A percentile compares a stretch with the other conserved stretches of the same genome.
phyloP scores from a whole-genome alignment of 129 eudicot genomes.

The Smallanthus sonchifolius region DNA sequence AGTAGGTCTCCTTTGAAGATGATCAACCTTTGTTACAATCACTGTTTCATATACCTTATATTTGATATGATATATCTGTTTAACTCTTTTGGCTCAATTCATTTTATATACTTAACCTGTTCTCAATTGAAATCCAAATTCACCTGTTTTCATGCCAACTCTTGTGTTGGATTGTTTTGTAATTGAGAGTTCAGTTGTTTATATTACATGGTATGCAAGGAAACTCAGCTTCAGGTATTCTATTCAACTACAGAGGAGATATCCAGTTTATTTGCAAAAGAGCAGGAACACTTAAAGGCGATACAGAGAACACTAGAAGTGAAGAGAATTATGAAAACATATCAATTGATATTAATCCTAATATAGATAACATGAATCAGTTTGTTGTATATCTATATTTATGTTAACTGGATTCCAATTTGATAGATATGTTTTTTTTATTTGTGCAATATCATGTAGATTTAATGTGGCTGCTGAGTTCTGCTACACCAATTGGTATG shows the following conservation, averaged over 20 bases:
- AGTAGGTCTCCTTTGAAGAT: too few relatives aligned
- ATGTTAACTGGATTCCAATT: too few relatives aligned
- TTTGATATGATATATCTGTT: not conserved
- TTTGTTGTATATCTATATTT: too few relatives aligned
- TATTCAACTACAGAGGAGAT: conserved; percentile 96
- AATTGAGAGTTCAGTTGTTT: not conserved
- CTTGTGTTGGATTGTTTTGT: not conserved
- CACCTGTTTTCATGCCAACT: not conserved
- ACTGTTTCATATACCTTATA: too few relatives aligned
- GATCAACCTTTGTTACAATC: too few relatives aligned
- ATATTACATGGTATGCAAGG: conserved; percentile 47
- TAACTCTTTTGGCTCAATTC: not conserved
- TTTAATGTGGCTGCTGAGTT: too few relatives aligned
- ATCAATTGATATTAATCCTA: conserved; percentile 51
- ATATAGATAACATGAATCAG: conserved; percentile 25
- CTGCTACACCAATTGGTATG: too few relatives aligned
- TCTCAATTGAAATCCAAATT: not conserved
- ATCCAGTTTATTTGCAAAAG: conserved; percentile 64
- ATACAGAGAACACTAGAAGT: conserved; percentile 93
- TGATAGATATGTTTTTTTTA: too few relatives aligned
- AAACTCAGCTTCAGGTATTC: conserved; percentile 92
- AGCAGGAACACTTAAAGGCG: conserved; percentile 87
- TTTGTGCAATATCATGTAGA: too few relatives aligned
- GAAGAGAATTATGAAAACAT: conserved; percentile 75
- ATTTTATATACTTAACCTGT: not conserved